Base-by-base conservation (phyloP, 768 basidiomycete species). In the Royoungia palumana region DNA sequence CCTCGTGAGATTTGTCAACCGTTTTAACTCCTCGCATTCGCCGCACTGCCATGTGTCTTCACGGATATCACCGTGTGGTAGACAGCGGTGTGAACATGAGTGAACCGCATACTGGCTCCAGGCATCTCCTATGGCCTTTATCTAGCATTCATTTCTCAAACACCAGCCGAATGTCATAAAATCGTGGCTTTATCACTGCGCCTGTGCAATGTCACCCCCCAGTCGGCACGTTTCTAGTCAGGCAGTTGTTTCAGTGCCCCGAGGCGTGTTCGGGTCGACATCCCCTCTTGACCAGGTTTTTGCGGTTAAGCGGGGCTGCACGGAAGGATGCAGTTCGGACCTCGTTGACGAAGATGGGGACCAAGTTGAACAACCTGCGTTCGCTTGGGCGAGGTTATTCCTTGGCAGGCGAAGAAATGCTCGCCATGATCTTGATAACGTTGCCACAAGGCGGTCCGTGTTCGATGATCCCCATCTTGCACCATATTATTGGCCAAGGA, bases 381-480 rank as follows among this genome's bases (percentile, higher is more conserved):
- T 37, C 9, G 6, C 32, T 1, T 49, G 47, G 55, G 17, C 10
- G 25, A 35, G 14, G 25, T 16, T 21, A 6, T 10, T 47, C n/a
- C 37, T 46, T 28, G 21, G 36, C 4, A 40, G 28, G 37, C 43
- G 32, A 43, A n/a, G 13, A 8, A 5, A 17, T 20, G 21, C 10
- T 17, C 44, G 19, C 10, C 11, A 44, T 20, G 60, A 67, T 41
- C 64, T 61, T 12, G 73, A 76, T 43, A 57, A 74, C 12, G 71
- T 70, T 41, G 69, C 77, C 3, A 81, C 80, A 21, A 72, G 66
- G 24, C 72, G 75, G 6, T 78, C 77, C 4, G 74, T 79, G 12
- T 81, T 71, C 53, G 79, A 81, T 40, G 76, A 82, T 49, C 74
- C 75, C 10, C 57, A 68, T 25, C 63, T 77, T 6, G 74, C 72